Percentiles rank a stretch among this genome's conserved stretches.
Evolutionary conservation across 352 stramenopile species (phyloP).

Genomic region (Phytophthora lateralis): DNA sequence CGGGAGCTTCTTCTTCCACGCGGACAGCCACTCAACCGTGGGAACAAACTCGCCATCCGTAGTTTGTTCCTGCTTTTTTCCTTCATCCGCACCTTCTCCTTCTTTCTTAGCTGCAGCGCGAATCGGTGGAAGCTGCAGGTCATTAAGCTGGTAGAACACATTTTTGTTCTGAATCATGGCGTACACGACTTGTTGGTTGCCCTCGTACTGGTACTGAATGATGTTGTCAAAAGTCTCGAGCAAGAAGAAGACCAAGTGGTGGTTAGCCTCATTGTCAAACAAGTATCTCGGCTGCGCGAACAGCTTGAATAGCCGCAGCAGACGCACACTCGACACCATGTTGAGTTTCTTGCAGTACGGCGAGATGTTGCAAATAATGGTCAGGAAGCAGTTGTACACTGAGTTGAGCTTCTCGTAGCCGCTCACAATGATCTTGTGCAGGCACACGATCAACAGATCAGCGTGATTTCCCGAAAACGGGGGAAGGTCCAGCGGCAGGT

Average conservation of each 20-base stretch:
- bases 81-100: conserved; percentile 13
- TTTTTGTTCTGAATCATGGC: conserved; percentile 97
- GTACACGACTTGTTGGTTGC: conserved; percentile 98
- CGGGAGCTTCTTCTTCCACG: conserved; percentile 95
- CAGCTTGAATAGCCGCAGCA: conserved; percentile 98
- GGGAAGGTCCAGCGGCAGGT: conserved; percentile 94
- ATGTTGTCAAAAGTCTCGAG: conserved; percentile 99
- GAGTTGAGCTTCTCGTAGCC: conserved; percentile 96
- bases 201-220: conserved; percentile 98
- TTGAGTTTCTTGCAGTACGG: conserved; percentile 97
- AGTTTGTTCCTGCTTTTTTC: conserved; percentile 8
- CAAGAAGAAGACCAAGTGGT: conserved; percentile 95
- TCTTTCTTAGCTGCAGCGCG: conserved; percentile 39
- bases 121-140: conserved; percentile 90
- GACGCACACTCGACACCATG: conserved; percentile 94
- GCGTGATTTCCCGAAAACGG: conserved; percentile 96
- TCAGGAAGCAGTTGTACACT: conserved; percentile 99
- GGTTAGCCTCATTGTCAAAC: conserved; percentile 96
- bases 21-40: conserved; percentile 93
- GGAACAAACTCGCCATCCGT: conserved; percentile 76
- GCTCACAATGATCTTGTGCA: conserved; percentile 99
- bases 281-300: conserved; percentile 94
- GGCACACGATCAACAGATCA: conserved; percentile 96
- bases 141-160: conserved; percentile 92
- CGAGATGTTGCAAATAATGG: conserved; percentile 98